These are phyloP conservation scores for Biscogniauxia sp. DNA, from an alignment of 2,329 filamentous ascomycete genomes.

Conservation along the genomic window DNA sequence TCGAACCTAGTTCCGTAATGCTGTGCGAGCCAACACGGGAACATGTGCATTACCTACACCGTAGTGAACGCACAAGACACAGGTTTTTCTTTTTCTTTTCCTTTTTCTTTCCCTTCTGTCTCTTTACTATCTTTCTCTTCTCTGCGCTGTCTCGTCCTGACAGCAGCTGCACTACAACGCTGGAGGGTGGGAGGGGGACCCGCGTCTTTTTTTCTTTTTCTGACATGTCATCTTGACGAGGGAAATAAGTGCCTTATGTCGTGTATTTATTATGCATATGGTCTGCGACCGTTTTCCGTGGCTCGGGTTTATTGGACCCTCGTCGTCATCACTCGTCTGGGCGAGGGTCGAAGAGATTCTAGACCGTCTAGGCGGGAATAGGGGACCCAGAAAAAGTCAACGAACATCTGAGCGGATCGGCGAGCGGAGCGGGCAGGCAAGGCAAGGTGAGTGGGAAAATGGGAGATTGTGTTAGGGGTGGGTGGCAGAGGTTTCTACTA, in stretches of 20 bases:
- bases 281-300: slow-evolving; percentile 8
- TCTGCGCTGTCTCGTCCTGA: background rate
- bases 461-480: background rate
- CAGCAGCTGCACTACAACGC: slow-evolving; percentile 1
- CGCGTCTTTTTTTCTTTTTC: background rate
- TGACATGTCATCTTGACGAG: background rate
- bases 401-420: background rate
- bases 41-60: background rate
- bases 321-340: slow-evolving; percentile 9
- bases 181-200: background rate
- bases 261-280: background rate
- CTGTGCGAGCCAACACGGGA: background rate
- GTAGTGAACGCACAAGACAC: background rate
- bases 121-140: background rate
- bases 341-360: slow-evolving; percentile 7
- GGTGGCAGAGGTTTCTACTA: background rate
- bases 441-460: background rate
- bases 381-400: slow-evolving; percentile 11
- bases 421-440: background rate
- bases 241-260: background rate
- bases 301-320: slow-evolving; percentile 20
- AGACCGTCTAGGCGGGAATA: background rate
- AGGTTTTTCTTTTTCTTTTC: background rate
- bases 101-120: background rate
- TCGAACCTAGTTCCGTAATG: background rate